These are phyloP conservation scores for Beauveria sp. DNA, from an alignment of 2,329 filamentous ascomycete species.

Conservation along the genomic window DNA sequence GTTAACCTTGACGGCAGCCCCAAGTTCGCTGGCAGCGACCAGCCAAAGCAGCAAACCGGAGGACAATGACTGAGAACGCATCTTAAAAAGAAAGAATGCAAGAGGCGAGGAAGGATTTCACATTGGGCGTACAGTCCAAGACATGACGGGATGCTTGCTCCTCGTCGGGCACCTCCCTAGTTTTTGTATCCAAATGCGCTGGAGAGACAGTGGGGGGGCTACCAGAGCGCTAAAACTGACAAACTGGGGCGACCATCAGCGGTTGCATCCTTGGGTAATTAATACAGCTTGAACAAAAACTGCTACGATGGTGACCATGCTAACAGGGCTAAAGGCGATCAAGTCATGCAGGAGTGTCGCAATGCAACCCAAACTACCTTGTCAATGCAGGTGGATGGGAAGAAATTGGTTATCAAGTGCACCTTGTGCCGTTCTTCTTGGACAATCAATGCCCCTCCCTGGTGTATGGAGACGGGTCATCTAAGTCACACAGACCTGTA, in stretches of 20 bases:
- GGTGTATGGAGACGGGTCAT: no score
- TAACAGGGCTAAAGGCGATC: neutral
- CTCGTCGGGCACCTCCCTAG: neutral
- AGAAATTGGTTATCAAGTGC: neutral
- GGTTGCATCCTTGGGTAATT: neutral
- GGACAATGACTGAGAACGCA: conserved; percentile 5
- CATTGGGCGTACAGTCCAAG: neutral
- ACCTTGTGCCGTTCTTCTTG: neutral
- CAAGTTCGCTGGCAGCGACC: neutral
- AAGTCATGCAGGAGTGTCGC: neutral
- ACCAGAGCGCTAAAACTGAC: neutral
- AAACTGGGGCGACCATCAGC: neutral
- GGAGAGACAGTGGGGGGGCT: neutral
- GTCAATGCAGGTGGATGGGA: neutral
- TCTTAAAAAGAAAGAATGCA: neutral
- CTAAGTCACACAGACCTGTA: no score
- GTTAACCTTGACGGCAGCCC: conserved; percentile 19
- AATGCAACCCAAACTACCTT: conserved; percentile 3
- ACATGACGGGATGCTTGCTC: neutral
- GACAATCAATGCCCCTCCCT: neutral
- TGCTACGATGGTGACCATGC: neutral
- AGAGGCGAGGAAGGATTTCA: neutral
- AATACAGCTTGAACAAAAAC: neutral
- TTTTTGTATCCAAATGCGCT: neutral
- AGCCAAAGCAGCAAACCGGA: neutral